A percentile compares a stretch with the other conserved stretches of the same genome.
Conservation (phyloP, 805 yeast species). For the Saturnispora silvae region DNA sequence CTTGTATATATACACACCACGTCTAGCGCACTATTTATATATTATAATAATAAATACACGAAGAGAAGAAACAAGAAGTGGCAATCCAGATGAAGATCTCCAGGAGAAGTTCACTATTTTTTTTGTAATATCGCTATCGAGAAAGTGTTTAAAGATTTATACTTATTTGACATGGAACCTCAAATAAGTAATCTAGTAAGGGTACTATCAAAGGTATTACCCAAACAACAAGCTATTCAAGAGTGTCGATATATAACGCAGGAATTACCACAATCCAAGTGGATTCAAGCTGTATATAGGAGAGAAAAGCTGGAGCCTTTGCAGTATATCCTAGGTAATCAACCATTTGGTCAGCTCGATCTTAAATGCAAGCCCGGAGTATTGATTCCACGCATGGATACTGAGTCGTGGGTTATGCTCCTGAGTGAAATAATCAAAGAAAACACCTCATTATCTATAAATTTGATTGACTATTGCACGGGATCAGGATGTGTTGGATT, state of each 20-base stretch:
- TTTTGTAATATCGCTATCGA: no score
- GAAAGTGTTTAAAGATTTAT: no score
- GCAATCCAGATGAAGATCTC: background rate
- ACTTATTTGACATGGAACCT: no score
- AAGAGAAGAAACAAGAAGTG: background rate
- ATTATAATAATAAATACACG: background rate
- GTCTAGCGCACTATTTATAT: no score
- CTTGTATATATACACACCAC: constrained; percentile 4
- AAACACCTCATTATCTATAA: background rate
- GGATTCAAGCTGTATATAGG: constrained; percentile 41
- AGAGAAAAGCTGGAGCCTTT: constrained; percentile 55
- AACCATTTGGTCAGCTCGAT: constrained; percentile 72
- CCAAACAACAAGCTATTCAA: constrained; percentile 31
- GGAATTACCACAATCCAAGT: constrained; percentile 40
- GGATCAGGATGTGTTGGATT: constrained; percentile 86
- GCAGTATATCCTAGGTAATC: constrained; percentile 76
- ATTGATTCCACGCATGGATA: constrained; percentile 87
- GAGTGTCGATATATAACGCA: constrained; percentile 57
- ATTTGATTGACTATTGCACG: constrained; percentile 59
- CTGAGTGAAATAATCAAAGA: constrained; percentile 22
- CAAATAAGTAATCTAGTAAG: constrained; percentile 4
- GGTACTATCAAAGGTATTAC: constrained; percentile 9
- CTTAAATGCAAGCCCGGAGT: constrained; percentile 55
- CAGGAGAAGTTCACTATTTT: background rate
- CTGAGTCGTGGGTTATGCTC: constrained; percentile 76